Evolutionary conservation across 2,329 filamentous ascomycete species (phyloP), one percentile per base, ranked within the genome.

Genomic region (Juglanconis sp.): DNA sequence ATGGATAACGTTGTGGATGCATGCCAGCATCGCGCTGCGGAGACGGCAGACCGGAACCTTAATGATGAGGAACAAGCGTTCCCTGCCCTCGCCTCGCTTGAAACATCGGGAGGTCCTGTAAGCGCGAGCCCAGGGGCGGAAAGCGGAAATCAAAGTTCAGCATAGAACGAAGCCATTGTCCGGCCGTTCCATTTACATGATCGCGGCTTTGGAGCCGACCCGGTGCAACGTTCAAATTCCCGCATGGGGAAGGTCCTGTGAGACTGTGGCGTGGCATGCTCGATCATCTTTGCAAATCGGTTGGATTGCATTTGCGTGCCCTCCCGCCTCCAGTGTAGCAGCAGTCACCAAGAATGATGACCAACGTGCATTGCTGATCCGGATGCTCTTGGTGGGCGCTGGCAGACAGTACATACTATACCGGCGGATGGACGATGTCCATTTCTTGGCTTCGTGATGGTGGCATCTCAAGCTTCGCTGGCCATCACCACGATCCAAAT

Each of bases 331-430:
- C n/a, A 24, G 24, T n/a, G 44, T 47, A 47, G 44, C 44, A 47
- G 17, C 44, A 47, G 44, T 7, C 17, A 30, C 17, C 15, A 2
- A 56, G n/a, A 31, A 49, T 42, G 40, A 8, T 10, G 24, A 49
- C 55, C 55, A 57, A 44, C 58, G 54, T 61, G 55, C 61, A 61
- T 31, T 40, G 46, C 15, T 47, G 36, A 38, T 52, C 47, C 49
- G 46, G 47, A 35, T 47, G 36, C n/a, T 56, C 8, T 34, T 44
- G 24, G 30, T 53, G 8, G 35, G n/a, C n/a, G 17, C 44, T 47
- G 9, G 15, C 4, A 47, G 44, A 47, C 10, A 42, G 4, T 10
- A 15, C 38, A 15, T 10, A 42, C 24, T 24, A 24, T 24, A 2
- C 24, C 10, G 38, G 38, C 38, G 38, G 38, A 11, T 42, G 38